Percentiles rank a stretch among this genome's conserved stretches.
These are phyloP conservation scores for Herpetospermum pedunculosum DNA, from an alignment of 306 rosid species.

Conservation along the genomic window DNA sequence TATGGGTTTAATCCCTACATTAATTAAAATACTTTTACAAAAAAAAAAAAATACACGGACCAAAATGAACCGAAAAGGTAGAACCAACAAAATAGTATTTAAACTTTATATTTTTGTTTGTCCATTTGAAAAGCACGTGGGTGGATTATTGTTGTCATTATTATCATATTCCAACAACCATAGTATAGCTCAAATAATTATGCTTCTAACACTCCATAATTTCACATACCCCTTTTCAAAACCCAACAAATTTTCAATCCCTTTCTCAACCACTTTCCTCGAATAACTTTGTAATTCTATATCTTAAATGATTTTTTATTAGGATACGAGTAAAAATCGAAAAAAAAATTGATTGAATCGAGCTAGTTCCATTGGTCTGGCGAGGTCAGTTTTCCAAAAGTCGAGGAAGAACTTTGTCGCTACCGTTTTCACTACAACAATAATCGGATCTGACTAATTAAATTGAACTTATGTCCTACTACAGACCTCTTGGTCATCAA, in stretches of 20 bases:
- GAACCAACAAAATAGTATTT: no score
- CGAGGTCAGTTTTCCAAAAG: no score
- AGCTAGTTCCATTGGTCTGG: not conserved
- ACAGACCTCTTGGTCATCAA: no score
- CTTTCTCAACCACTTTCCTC: not conserved
- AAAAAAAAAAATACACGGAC: no score
- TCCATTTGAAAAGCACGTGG: constrained; percentile 5
- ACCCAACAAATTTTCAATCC: not conserved
- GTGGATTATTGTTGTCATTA: constrained; percentile 2
- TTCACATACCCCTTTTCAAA: not conserved
- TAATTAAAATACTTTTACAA: no score
- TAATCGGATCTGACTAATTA: not conserved
- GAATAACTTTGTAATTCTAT: not conserved
- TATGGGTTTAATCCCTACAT: no score
- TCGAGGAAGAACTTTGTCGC: no score
- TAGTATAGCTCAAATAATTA: constrained; percentile 3
- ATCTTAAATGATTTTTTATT: not conserved
- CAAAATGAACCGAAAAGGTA: no score
- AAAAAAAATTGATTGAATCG: not conserved
- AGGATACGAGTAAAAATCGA: not conserved
- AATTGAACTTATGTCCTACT: not conserved
- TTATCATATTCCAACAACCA: constrained; percentile 3
- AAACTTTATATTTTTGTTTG: no score
- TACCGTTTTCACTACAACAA: no score
- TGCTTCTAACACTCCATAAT: not conserved